A percentile compares a stretch with the other conserved stretches of the same genome.
phyloP scores from a whole-genome alignment of 805 yeast species.

The Lipomyces orientalis region DNA sequence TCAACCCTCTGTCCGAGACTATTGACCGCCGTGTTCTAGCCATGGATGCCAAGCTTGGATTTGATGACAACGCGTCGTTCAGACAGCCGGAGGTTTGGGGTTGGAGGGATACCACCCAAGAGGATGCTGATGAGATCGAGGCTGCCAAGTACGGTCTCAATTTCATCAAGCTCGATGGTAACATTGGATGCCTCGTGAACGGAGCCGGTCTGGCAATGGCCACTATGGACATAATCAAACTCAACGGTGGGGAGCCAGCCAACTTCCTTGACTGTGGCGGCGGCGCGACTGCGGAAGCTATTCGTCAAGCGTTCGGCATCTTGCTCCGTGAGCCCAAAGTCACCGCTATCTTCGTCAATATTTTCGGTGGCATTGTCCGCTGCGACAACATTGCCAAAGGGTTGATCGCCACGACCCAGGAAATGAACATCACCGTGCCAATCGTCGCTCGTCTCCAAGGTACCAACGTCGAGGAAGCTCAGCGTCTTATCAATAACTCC shows the following conservation, averaged over 20 bases:
- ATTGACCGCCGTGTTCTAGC: conserved; percentile 88
- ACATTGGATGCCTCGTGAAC: conserved; percentile 97
- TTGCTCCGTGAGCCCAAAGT: conserved; percentile 88
- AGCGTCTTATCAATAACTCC: conserved; percentile 79
- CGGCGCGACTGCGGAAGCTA: conserved; percentile 98
- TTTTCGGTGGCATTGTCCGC: conserved; percentile 99
- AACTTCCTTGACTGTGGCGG: conserved; percentile 99
- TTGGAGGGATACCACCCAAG: conserved; percentile 98
- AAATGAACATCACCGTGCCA: conserved; percentile 87
- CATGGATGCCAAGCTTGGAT: conserved; percentile 99
- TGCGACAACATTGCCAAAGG: conserved; percentile 99
- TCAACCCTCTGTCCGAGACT: conserved; percentile 96
- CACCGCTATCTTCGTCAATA: conserved; percentile 95
- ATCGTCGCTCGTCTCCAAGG: conserved; percentile 99
- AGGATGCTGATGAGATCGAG: conserved; percentile 94
- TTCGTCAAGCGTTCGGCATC: conserved; percentile 93
- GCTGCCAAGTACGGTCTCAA: conserved; percentile 90
- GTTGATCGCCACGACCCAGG: conserved; percentile 91
- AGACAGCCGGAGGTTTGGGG: conserved; percentile 93
- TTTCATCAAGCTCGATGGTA: conserved; percentile 97
- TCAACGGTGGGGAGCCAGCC: conserved; percentile 98
- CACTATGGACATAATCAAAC: conserved; percentile 98
- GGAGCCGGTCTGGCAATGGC: conserved; percentile 99
- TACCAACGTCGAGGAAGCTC: conserved; percentile 90
- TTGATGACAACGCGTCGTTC: conserved; percentile 95